phyloP scores from a whole-genome alignment of 371 early-diverging fungal species.

The Mucor indicus region DNA sequence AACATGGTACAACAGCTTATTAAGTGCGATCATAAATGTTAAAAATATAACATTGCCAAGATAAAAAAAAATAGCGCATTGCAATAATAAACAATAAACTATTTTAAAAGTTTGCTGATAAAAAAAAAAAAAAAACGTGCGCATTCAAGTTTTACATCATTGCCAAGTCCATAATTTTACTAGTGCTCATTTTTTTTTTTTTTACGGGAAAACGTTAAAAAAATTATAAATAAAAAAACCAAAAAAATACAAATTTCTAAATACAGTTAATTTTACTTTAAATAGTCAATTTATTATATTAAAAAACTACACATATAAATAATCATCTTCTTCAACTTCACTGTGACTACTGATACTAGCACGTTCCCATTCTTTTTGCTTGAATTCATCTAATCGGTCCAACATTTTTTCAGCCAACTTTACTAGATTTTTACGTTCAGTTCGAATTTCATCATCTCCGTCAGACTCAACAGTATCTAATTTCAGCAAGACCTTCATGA shows the following conservation, averaged over 20 bases:
- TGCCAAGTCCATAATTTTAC: too few species aligned
- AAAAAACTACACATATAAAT: not conserved
- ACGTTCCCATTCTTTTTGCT: slow-evolving; percentile 45
- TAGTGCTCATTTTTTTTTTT: too few species aligned
- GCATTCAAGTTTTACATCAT: too few species aligned
- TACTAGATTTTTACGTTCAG: slow-evolving; percentile 33
- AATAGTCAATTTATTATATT: not conserved
- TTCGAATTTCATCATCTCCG: slow-evolving; percentile 33
- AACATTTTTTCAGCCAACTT: slow-evolving; percentile 30
- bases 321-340: slow-evolving; percentile 6
- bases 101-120: too few species aligned
- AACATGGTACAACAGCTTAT: too few species aligned
- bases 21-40: too few species aligned
- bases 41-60: too few species aligned
- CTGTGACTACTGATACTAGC: slow-evolving; percentile 9
- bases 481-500: slow-evolving; percentile 30
- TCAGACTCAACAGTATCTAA: slow-evolving; percentile 39
- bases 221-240: too few species aligned
- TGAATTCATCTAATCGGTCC: slow-evolving; percentile 35
- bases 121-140: too few species aligned
- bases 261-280: not conserved
- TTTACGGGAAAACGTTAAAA: too few species aligned
- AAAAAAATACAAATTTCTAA: not conserved
- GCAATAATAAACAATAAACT: too few species aligned
- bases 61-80: too few species aligned